These are phyloP conservation scores for Scheffersomyces quercinus DNA, from an alignment of 1,139 yeast species.

Conservation along the genomic window DNA sequence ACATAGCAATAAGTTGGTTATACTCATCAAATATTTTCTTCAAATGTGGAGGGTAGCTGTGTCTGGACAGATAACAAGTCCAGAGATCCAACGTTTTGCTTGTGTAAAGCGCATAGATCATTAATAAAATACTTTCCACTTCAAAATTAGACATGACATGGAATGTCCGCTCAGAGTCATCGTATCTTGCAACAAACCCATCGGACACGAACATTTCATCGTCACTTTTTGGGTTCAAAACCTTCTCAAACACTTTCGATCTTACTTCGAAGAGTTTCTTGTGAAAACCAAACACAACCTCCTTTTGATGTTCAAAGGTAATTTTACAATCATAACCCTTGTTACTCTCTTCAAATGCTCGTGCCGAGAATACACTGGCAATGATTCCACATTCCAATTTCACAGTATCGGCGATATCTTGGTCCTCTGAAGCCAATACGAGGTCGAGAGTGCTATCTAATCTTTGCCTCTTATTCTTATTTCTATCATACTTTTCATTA, in stretches of 20 bases:
- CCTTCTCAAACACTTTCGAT: slow-evolving; percentile 25
- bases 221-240: slow-evolving; percentile 18
- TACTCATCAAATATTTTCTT: slow-evolving; percentile 14
- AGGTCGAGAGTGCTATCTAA: slow-evolving; percentile 19
- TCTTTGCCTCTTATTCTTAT: slow-evolving; percentile 15
- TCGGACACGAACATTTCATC: slow-evolving; percentile 18
- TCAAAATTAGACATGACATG: slow-evolving; percentile 20
- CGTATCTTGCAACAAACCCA: slow-evolving; percentile 24
- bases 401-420: neutral
- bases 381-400: slow-evolving; percentile 1
- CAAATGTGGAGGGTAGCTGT: slow-evolving; percentile 18
- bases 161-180: slow-evolving; percentile 12
- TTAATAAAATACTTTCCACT: slow-evolving; percentile 28
- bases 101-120: slow-evolving; percentile 38
- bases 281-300: slow-evolving; percentile 31
- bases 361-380: neutral
- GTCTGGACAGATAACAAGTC: slow-evolving; percentile 22
- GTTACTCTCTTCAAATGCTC: neutral
- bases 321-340: slow-evolving; percentile 25
- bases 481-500: slow-evolving; percentile 16
- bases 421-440: slow-evolving; percentile 7
- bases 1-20: slow-evolving; percentile 10
- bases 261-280: slow-evolving; percentile 27
- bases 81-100: slow-evolving; percentile 26
- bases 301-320: slow-evolving; percentile 18